Evolutionary conservation across 1,284 basidiomycete species (phyloP).

Genomic region (Fomitopsis pinicola): DNA sequence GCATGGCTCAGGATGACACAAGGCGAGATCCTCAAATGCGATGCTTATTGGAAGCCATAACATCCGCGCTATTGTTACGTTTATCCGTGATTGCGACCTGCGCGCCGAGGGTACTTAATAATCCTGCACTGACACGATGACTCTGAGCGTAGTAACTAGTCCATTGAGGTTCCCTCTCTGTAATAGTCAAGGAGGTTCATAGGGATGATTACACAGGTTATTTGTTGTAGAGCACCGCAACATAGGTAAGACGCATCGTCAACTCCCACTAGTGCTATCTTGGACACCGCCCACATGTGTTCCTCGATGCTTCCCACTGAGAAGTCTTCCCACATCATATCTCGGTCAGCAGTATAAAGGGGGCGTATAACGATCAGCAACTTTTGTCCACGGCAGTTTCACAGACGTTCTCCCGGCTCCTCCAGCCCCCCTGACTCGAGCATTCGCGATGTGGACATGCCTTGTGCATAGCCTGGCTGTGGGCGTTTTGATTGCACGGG

Average conservation of each 20-base stretch:
- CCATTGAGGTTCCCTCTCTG: too few relatives aligned
- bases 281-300: not conserved
- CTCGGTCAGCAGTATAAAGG: not conserved
- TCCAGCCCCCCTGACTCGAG: not conserved
- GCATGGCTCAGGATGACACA: not conserved
- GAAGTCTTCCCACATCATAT: not conserved
- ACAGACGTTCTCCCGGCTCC: not conserved
- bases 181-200: too few relatives aligned
- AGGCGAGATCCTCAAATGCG: not conserved
- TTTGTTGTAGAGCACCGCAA: not conserved
- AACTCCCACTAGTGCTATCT: not conserved
- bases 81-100: not conserved
- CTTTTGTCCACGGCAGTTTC: not conserved
- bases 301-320: conserved; percentile 3
- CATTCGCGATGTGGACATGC: conserved; percentile 9
- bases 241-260: too few relatives aligned
- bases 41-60: not conserved
- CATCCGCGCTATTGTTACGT: not conserved
- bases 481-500: conserved; percentile 12
- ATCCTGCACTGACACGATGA: too few relatives aligned
- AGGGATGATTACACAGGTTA: too few relatives aligned
- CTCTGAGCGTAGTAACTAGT: too few relatives aligned
- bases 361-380: not conserved
- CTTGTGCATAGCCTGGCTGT: conserved; percentile 12
- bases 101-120: too few relatives aligned